phyloP scores from a whole-genome alignment of 345 rosid genomes.

The Pelargonium nanum region DNA sequence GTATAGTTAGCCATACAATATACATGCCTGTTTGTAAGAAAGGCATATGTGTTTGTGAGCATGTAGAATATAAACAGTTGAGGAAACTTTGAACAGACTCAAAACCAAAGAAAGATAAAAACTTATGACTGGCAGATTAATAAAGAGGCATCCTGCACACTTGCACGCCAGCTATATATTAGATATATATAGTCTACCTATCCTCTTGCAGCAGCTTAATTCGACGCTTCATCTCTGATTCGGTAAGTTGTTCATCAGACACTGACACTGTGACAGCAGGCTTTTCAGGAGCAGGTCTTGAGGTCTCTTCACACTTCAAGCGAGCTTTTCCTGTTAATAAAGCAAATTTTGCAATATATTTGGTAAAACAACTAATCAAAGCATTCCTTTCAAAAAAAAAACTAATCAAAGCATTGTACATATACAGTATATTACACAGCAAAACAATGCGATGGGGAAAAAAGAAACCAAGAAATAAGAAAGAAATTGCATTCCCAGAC shows the following conservation, averaged over 20 bases:
- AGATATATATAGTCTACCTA: constrained; percentile 27
- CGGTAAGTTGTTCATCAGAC: constrained; percentile 62
- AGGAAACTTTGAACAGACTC: no score
- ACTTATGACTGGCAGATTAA: no score
- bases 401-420: background rate
- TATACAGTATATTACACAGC: background rate
- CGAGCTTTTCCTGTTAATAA: constrained; percentile 53
- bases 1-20: no score
- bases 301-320: constrained; percentile 47
- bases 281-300: constrained; percentile 30
- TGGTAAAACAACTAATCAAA: constrained; percentile 1
- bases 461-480: background rate
- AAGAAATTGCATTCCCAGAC: background rate
- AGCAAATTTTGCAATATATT: constrained; percentile 7
- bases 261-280: constrained; percentile 23
- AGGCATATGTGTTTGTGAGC: no score
- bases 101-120: no score
- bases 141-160: no score
- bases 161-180: no score
- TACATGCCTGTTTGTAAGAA: no score
- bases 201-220: constrained; percentile 63
- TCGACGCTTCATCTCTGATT: constrained; percentile 54
- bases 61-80: no score
- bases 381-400: no score
- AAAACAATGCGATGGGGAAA: no score